phyloP scores from a whole-genome alignment of 306 rosid species.

The Betula pendula region DNA sequence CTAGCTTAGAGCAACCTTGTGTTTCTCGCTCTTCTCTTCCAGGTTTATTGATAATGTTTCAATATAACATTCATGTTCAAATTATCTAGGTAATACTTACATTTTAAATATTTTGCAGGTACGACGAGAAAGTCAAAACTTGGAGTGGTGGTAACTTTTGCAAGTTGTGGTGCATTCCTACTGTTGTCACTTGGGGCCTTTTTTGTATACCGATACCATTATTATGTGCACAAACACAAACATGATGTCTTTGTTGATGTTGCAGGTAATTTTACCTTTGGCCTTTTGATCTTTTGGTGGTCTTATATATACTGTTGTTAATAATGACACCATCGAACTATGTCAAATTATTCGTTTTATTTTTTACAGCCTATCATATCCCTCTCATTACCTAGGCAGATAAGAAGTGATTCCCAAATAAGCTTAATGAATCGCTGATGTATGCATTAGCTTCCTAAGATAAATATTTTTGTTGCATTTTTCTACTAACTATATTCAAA shows the following conservation, averaged over 20 bases:
- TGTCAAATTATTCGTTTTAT: slow-evolving; percentile 4
- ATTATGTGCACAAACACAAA: slow-evolving; percentile 37
- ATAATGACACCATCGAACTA: background rate
- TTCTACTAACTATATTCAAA: background rate
- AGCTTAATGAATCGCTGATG: background rate
- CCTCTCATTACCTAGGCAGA: background rate
- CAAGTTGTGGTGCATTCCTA: slow-evolving; percentile 67
- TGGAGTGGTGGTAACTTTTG: slow-evolving; percentile 42
- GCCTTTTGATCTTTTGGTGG: background rate
- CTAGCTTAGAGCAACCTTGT: slow-evolving; percentile 70
- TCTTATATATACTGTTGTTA: background rate
- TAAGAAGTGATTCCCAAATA: background rate
- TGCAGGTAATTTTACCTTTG: slow-evolving; percentile 51
- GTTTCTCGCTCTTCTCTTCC: slow-evolving; percentile 57
- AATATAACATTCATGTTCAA: slow-evolving; percentile 10
- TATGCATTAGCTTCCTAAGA: slow-evolving; percentile 1
- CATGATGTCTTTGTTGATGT: slow-evolving; percentile 77
- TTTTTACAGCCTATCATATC: background rate
- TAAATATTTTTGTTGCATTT: background rate
- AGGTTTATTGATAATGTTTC: slow-evolving; percentile 45
- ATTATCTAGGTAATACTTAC: slow-evolving; percentile 3
- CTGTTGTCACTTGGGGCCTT: slow-evolving; percentile 61
- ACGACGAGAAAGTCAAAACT: slow-evolving; percentile 53
- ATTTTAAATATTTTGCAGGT: slow-evolving; percentile 46
- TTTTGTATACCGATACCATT: slow-evolving; percentile 47